These are phyloP conservation scores for Zygoascus hellenicus DNA, from an alignment of 1,139 yeast species.

Conservation along the genomic window DNA sequence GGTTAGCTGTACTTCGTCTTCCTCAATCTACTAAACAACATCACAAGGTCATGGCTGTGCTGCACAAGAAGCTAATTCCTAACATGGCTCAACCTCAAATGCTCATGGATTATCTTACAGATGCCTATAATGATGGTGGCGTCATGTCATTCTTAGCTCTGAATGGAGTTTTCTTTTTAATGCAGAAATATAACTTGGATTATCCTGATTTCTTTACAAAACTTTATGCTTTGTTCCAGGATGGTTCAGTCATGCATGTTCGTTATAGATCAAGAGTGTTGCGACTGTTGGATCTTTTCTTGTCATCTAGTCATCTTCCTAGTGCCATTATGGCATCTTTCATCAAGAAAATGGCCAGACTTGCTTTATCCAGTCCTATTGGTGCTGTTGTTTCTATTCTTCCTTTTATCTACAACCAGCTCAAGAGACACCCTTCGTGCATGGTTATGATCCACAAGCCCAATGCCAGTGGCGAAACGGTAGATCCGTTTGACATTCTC, in stretches of 20 bases:
- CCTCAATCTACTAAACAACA: slow-evolving; percentile 50
- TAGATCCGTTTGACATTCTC: slow-evolving; percentile 60
- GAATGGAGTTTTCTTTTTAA: slow-evolving; percentile 81
- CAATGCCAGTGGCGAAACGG: slow-evolving; percentile 35
- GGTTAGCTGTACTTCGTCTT: slow-evolving; percentile 53
- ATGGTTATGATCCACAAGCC: slow-evolving; percentile 77
- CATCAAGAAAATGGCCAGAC: slow-evolving; percentile 72
- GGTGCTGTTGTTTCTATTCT: slow-evolving; percentile 81
- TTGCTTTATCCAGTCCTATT: slow-evolving; percentile 77
- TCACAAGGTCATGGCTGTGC: slow-evolving; percentile 58
- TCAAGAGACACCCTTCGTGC: slow-evolving; percentile 89
- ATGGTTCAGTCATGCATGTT: slow-evolving; percentile 68
- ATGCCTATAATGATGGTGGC: slow-evolving; percentile 67
- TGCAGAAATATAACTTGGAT: slow-evolving; percentile 77
- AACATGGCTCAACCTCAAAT: slow-evolving; percentile 71
- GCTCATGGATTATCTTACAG: slow-evolving; percentile 90
- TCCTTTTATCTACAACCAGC: slow-evolving; percentile 85
- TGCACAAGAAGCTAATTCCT: slow-evolving; percentile 84
- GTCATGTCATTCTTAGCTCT: slow-evolving; percentile 74
- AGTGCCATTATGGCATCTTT: slow-evolving; percentile 82
- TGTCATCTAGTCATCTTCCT: slow-evolving; percentile 84
- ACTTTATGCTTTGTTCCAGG: slow-evolving; percentile 64
- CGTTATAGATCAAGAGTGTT: slow-evolving; percentile 82
- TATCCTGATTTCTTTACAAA: slow-evolving; percentile 87
- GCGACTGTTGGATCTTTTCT: slow-evolving; percentile 77